phyloP scores from a whole-genome alignment of 768 basidiomycete species.

The Kwoniella dejecticola region DNA sequence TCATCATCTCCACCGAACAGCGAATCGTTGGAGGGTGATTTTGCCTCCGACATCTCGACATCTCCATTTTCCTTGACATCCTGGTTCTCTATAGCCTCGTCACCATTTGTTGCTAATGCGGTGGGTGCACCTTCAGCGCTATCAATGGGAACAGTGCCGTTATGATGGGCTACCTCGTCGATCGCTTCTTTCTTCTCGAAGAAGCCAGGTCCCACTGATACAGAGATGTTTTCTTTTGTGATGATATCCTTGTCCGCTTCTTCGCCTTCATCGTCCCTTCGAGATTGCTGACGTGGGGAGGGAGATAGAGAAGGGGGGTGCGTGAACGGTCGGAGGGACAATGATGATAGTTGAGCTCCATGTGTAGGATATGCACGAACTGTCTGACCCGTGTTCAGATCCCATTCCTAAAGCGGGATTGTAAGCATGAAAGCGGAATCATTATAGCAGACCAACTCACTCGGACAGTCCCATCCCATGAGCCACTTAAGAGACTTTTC shows the following conservation, averaged over 20 bases:
- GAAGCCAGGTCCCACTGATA: slow-evolving; percentile 34
- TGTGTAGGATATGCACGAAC: slow-evolving; percentile 78
- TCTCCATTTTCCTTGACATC: slow-evolving; percentile 15
- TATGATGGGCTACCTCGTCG: slow-evolving; percentile 8
- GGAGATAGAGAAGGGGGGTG: slow-evolving; percentile 45
- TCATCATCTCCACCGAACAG: slow-evolving; percentile 70
- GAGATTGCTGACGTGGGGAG: slow-evolving; percentile 28
- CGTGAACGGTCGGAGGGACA: slow-evolving; percentile 71
- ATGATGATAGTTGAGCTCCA: slow-evolving; percentile 76
- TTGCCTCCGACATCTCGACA: slow-evolving; percentile 60
- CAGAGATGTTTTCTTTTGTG: slow-evolving; percentile 25
- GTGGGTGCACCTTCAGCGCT: too few relatives aligned
- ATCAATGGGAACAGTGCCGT: too few relatives aligned
- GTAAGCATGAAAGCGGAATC: background rate
- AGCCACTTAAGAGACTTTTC: slow-evolving; percentile 81
- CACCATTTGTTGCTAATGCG: slow-evolving; percentile 1
- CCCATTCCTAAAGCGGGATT: slow-evolving; percentile 77
- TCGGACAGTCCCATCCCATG: slow-evolving; percentile 88
- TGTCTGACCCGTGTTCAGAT: slow-evolving; percentile 83
- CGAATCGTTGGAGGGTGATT: slow-evolving; percentile 83
- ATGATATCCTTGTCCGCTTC: background rate
- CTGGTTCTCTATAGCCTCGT: background rate
- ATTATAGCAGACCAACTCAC: slow-evolving; percentile 60
- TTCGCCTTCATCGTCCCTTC: slow-evolving; percentile 21
- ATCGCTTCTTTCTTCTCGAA: slow-evolving; percentile 16